Base-by-base conservation (phyloP, 2,329 filamentous ascomycete species). In the Pleoardoris graminearum region DNA sequence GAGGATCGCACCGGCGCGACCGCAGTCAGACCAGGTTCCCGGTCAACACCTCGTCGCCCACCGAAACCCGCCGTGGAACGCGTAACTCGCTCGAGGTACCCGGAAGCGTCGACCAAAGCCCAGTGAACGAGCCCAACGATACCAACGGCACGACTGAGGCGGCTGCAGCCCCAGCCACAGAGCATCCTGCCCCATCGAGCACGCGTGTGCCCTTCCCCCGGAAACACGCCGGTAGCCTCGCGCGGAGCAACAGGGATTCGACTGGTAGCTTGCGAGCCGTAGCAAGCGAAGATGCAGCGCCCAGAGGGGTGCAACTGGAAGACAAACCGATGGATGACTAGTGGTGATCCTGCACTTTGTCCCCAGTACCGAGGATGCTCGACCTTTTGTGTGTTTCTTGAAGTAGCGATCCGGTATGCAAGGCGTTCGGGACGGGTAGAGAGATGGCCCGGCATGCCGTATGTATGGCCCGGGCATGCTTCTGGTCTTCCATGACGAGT, bases 21-120 rank as follows among this genome's bases (percentile, higher is more conserved):
- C 85, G 89, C 62, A 95, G 90, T 70, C 75, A 79, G 67, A 96
- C 89, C 7, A 84, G 91, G 35, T 97, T 96, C 79, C 94, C 91
- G 1, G 88, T 97, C 39, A 68, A 69, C 48, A 70, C 70, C n/a
- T 63, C 89, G 5, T 85, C 83, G 59, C 75, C 77, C 3, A 76
- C 74, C 2, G 71, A 82, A 76, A 58, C 59, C 7, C 64, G 86
- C 83, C 55, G 85, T 79, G 41, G 76, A 79, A 51, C 78, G 76
- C 72, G 84, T 48, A 78, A 85, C 41, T 94, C 90, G 67, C 82
- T 97, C 2, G 91, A 96, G 64, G 91, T 97, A 2, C 92, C 92
- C 3, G 83, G 83, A 42, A 82, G 77, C 54, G 79, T 82, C 35
- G 76, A 79, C 23, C 68, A 67, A 53, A 69, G 77, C 60, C 69